A percentile compares a stretch with the other conserved stretches of the same genome.
Conservation (phyloP, 805 yeast genomes). For the Starmerella floris region DNA sequence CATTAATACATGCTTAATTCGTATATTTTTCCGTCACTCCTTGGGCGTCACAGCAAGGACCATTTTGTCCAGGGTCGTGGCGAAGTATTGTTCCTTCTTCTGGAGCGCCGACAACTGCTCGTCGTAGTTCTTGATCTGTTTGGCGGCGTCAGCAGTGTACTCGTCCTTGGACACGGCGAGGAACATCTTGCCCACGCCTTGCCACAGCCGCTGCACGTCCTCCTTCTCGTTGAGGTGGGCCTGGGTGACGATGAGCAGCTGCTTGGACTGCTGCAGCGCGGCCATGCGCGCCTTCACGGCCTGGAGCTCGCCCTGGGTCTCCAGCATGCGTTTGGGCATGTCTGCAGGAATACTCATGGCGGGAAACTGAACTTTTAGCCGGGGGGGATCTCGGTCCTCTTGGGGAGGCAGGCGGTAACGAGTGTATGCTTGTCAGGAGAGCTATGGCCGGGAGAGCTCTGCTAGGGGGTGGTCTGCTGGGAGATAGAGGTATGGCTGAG, state of each 20-base stretch:
- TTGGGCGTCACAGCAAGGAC: constrained; percentile 16
- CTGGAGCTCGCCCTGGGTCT: constrained; percentile 46
- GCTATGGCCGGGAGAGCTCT: too few relatives aligned
- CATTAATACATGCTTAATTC: too few relatives aligned
- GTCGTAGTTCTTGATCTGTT: constrained; percentile 40
- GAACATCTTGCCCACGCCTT: constrained; percentile 67
- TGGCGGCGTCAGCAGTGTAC: constrained; percentile 38
- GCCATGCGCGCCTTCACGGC: constrained; percentile 41
- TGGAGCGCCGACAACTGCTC: constrained; percentile 49
- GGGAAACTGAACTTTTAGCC: too few relatives aligned
- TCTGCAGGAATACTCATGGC: constrained; percentile 28
- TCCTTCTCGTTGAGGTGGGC: constrained; percentile 37
- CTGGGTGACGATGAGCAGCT: constrained; percentile 43
- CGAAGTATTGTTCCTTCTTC: constrained; percentile 59
- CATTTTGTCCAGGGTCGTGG: constrained; percentile 66
- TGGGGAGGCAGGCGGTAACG: too few relatives aligned
- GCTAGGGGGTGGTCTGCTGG: too few relatives aligned
- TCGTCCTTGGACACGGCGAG: constrained; percentile 31
- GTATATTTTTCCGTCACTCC: too few relatives aligned
- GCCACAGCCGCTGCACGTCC: constrained; percentile 48
- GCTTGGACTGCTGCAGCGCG: constrained; percentile 37
- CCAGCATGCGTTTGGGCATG: constrained; percentile 51
- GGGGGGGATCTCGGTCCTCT: too few relatives aligned
- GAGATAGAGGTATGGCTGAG: too few relatives aligned
- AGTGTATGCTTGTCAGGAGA: too few relatives aligned